A percentile compares a stretch with the other conserved stretches of the same genome.
Evolutionary conservation across 1,284 basidiomycete species (phyloP).

Genomic region (Tilletia indica): DNA sequence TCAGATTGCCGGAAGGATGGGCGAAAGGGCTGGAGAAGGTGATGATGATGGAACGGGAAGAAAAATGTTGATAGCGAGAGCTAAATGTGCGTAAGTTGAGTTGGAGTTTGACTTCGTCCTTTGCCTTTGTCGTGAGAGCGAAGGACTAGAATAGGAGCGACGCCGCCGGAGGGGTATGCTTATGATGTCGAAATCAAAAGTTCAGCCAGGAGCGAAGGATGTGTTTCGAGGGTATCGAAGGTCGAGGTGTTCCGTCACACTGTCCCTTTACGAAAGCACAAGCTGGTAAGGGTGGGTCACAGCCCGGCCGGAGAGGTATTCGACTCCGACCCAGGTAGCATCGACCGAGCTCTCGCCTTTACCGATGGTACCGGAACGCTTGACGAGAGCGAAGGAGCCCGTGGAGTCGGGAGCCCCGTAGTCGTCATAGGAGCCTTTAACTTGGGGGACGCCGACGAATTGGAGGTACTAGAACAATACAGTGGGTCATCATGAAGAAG

Average conservation of each 20-base stretch:
- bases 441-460: slow-evolving; percentile 19
- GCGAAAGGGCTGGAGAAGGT: too few species aligned
- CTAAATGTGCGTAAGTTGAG: too few species aligned
- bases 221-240: too few species aligned
- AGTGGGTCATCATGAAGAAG: not conserved
- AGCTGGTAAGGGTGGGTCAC: not conserved
- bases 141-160: too few species aligned
- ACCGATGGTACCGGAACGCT: slow-evolving; percentile 12
- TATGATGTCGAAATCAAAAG: too few species aligned
- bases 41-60: too few species aligned
- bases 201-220: too few species aligned
- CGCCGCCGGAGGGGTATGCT: too few species aligned
- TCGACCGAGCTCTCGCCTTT: not conserved
- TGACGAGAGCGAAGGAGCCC: slow-evolving; percentile 5
- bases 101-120: too few species aligned
- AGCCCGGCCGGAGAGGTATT: not conserved
- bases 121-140: too few species aligned
- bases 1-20: too few species aligned
- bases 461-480: slow-evolving; percentile 16
- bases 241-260: not conserved
- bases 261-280: not conserved
- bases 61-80: too few species aligned
- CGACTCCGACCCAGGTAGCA: slow-evolving; percentile 7
- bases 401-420: slow-evolving; percentile 11
- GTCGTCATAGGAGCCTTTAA: slow-evolving; percentile 6